Conservation (phyloP, 768 basidiomycete species). For the Auricularia heimuer region DNA sequence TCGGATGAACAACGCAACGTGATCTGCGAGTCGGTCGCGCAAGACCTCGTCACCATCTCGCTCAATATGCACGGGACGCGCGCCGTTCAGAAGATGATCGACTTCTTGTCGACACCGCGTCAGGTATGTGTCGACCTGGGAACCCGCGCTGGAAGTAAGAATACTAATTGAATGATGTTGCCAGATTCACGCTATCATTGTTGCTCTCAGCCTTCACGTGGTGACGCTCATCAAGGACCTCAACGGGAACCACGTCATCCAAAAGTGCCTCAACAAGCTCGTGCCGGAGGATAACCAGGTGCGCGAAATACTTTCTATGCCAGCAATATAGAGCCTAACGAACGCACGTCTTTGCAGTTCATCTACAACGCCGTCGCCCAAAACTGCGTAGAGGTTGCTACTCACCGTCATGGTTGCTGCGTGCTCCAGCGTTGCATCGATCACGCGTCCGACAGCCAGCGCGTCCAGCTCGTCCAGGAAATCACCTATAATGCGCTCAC, state of each 20-base stretch:
- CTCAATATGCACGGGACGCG: constrained; percentile 99
- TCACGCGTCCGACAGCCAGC: constrained; percentile 92
- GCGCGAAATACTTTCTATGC: constrained; percentile 9
- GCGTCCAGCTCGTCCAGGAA: constrained; percentile 93
- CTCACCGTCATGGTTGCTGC: constrained; percentile 96
- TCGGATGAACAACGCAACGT: constrained; percentile 95
- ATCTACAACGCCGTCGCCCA: constrained; percentile 99
- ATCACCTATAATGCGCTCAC: constrained; percentile 98
- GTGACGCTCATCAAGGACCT: constrained; percentile 98
- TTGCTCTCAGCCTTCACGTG: constrained; percentile 93
- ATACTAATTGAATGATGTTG: constrained; percentile 53
- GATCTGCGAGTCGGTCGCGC: constrained; percentile 95
- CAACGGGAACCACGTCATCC: constrained; percentile 96
- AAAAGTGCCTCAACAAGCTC: constrained; percentile 97
- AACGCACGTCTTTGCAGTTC: constrained; percentile 43
- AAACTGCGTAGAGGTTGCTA: constrained; percentile 98
- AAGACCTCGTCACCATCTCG: constrained; percentile 95
- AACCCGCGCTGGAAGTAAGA: constrained; percentile 15
- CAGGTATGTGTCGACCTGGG: constrained; percentile 52
- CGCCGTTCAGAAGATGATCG: constrained; percentile 99
- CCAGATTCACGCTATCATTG: constrained; percentile 94
- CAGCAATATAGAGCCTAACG: background rate
- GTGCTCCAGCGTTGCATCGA: constrained; percentile 97
- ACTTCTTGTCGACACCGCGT: constrained; percentile 90
- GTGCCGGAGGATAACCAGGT: constrained; percentile 98